Evolutionary conservation across 2,329 filamentous ascomycete species (phyloP).

Genomic region (Aspergillus fumigatiaffinis): DNA sequence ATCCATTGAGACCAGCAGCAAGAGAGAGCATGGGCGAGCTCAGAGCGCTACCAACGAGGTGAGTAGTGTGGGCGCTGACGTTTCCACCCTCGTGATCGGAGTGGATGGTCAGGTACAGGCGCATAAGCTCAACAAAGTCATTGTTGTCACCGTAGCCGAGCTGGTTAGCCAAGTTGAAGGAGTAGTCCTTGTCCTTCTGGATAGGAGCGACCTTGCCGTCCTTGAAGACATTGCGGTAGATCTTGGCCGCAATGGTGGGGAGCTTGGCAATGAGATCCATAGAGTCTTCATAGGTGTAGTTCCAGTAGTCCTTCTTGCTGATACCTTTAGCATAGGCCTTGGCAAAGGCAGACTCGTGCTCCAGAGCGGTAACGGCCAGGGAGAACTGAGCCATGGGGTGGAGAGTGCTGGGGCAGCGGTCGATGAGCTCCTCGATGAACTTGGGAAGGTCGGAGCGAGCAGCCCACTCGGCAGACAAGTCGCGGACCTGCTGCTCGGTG

Average conservation of each 20-base stretch:
- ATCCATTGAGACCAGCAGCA: conserved; percentile 93
- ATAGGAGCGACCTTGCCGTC: conserved; percentile 94
- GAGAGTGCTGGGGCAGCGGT: conserved; percentile 97
- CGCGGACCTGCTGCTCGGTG: conserved; percentile 95
- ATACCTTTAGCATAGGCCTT: conserved; percentile 99
- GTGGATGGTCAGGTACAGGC: conserved; percentile 99
- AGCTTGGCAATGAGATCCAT: conserved; percentile 99
- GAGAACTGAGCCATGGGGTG: conserved; percentile 99
- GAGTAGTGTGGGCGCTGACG: conserved; percentile 96
- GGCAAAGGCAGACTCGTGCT: conserved; percentile 96
- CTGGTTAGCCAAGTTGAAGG: conserved; percentile 99
- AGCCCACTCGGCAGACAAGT: conserved; percentile 97
- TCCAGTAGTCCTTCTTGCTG: conserved; percentile 99
- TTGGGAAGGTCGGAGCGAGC: conserved; percentile 95
- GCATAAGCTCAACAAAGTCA: conserved; percentile 97
- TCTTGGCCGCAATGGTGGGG: conserved; percentile 93
- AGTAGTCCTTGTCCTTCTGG: conserved; percentile 99
- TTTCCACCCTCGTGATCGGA: conserved; percentile 99
- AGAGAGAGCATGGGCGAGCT: conserved; percentile 97
- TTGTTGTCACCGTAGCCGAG: conserved; percentile 92
- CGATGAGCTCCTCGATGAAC: conserved; percentile 98
- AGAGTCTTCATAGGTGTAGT: conserved; percentile 98
- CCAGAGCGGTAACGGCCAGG: conserved; percentile 92
- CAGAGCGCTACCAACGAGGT: conserved; percentile 93
- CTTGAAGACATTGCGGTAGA: conserved; percentile 99